Evolutionary conservation across 176 grass and related monocot species (phyloP).

Genomic region (Phoenix dactylifera): DNA sequence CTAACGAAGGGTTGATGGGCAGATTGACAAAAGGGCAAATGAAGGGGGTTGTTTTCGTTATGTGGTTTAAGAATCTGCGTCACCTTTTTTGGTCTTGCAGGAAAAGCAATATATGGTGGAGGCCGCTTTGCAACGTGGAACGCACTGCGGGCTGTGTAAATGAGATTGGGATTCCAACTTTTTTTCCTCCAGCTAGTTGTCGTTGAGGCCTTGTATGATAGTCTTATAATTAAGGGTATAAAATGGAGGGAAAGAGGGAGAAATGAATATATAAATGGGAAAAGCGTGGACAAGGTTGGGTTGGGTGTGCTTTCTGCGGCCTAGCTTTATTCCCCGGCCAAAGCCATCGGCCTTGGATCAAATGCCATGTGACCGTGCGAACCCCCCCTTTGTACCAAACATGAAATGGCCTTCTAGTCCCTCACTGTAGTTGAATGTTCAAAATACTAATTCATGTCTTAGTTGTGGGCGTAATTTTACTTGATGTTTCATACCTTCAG

Average conservation of each 20-base stretch:
- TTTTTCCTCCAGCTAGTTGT: too few relatives aligned
- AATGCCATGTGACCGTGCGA: background rate
- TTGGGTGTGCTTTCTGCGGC: background rate
- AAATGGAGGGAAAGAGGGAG: too few relatives aligned
- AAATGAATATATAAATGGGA: background rate
- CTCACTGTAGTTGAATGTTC: too few relatives aligned
- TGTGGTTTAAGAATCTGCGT: conserved; percentile 3
- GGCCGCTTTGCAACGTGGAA: conserved; percentile 47
- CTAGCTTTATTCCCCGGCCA: background rate
- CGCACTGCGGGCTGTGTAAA: conserved; percentile 21
- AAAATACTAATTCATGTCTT: too few relatives aligned
- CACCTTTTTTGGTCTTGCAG: conserved; percentile 23
- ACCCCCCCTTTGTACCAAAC: too few relatives aligned
- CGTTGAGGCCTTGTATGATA: too few relatives aligned
- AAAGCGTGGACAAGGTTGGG: background rate
- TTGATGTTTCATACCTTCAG: too few relatives aligned
- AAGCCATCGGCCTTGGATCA: background rate
- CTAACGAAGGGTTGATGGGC: background rate
- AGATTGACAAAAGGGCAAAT: conserved; percentile 14
- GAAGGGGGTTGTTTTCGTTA: background rate
- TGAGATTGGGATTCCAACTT: too few relatives aligned
- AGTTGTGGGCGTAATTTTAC: too few relatives aligned
- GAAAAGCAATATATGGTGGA: conserved; percentile 26
- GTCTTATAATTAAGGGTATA: too few relatives aligned
- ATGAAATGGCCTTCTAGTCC: too few relatives aligned